A percentile compares a stretch with the other conserved stretches of the same genome.
phyloP scores from a whole-genome alignment of 768 basidiomycete species.

The Mycena rosella region DNA sequence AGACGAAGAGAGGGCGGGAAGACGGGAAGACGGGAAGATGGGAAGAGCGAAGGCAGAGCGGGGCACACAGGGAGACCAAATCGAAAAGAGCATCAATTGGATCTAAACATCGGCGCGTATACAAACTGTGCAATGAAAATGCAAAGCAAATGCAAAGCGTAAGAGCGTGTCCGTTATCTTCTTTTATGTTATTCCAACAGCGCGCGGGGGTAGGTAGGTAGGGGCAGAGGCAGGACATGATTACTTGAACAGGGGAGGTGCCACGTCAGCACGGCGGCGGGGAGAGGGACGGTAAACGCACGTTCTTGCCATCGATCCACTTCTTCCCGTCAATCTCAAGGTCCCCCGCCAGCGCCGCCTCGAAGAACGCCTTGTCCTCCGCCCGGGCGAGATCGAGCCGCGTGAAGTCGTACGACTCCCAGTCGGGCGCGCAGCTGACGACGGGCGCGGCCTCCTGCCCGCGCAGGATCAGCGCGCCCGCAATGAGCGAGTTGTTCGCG shows the following conservation, averaged over 20 bases:
- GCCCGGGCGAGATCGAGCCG: slow-evolving; percentile 80
- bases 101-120: no score
- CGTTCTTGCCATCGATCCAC: slow-evolving; percentile 93
- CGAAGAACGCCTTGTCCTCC: slow-evolving; percentile 91
- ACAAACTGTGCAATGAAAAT: slow-evolving; percentile 20
- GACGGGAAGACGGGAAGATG: no score
- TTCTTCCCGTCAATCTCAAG: slow-evolving; percentile 88
- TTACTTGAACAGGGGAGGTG: slow-evolving; percentile 50
- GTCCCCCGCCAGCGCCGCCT: slow-evolving; percentile 95
- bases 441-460: slow-evolving; percentile 81
- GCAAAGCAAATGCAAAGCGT: no score
- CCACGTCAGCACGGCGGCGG: slow-evolving; percentile 6
- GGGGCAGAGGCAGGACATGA: no score
- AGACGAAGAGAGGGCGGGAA: no score
- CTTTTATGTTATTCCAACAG: slow-evolving; percentile 19
- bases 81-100: no score
- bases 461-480: slow-evolving; percentile 86
- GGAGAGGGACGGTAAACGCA: slow-evolving; percentile 62
- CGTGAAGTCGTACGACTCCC: slow-evolving; percentile 88
- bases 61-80: no score
- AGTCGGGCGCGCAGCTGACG: slow-evolving; percentile 89
- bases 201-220: slow-evolving; percentile 29
- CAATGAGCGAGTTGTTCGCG: slow-evolving; percentile 81
- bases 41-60: no score
- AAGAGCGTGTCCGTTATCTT: no score